Evolutionary conservation across 2,329 filamentous ascomycete genomes (phyloP).

Genomic region (Huntiella moniliformis): DNA sequence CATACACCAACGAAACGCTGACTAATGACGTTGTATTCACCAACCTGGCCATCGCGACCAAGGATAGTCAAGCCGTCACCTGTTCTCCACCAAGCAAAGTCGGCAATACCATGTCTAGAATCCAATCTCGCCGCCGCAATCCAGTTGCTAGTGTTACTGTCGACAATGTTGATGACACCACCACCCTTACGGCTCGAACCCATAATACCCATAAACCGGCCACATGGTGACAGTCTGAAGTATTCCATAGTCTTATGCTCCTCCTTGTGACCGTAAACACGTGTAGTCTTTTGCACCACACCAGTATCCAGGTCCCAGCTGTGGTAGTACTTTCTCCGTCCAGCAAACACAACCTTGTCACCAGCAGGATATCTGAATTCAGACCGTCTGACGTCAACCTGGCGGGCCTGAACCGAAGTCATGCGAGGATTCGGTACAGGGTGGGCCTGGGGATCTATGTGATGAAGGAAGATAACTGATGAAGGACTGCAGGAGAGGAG

Average conservation of each 20-base stretch:
- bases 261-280: slow-evolving; percentile 54
- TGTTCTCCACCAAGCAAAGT: slow-evolving; percentile 84
- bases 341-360: slow-evolving; percentile 71
- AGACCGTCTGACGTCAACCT: slow-evolving; percentile 68
- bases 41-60: slow-evolving; percentile 73
- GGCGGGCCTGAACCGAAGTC: slow-evolving; percentile 72
- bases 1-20: slow-evolving; percentile 61
- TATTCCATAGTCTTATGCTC: slow-evolving; percentile 83
- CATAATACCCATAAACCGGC: slow-evolving; percentile 66
- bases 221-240: slow-evolving; percentile 75
- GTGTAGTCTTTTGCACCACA: slow-evolving; percentile 60
- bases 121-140: slow-evolving; percentile 65
- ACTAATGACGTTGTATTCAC: slow-evolving; percentile 61
- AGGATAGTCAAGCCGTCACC: slow-evolving; percentile 66
- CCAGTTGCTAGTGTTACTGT: slow-evolving; percentile 71
- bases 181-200: slow-evolving; percentile 70
- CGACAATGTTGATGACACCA: slow-evolving; percentile 71
- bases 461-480: slow-evolving; percentile 73
- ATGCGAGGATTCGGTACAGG: slow-evolving; percentile 73
- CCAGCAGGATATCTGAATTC: slow-evolving; percentile 57
- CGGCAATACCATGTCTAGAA: slow-evolving; percentile 63
- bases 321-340: slow-evolving; percentile 80
- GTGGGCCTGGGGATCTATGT: slow-evolving; percentile 57
- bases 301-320: slow-evolving; percentile 79
- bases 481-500: slow-evolving; percentile 77